Evolutionary conservation across 371 early-diverging fungal genomes (phyloP).

Genomic region (Parasitella parasitica): DNA sequence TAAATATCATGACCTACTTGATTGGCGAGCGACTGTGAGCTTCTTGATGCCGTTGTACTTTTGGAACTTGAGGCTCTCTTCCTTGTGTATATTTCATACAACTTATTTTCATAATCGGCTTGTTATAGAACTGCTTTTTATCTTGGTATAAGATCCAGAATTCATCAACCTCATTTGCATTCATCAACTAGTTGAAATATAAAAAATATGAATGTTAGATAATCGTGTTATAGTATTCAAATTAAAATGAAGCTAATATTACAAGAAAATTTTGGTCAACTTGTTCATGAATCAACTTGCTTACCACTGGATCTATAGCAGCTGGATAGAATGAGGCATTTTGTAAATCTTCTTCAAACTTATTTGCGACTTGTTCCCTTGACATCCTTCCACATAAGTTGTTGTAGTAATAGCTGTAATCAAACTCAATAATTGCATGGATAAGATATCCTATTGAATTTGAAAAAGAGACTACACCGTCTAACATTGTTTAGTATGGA

Average conservation of each 20-base stretch:
- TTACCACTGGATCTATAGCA: neutral
- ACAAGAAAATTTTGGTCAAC: neutral
- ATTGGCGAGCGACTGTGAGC: neutral
- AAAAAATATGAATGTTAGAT: neutral
- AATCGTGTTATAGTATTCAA: neutral
- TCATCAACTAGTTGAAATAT: neutral
- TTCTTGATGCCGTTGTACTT: neutral
- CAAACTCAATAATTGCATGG: neutral
- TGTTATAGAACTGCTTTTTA: conserved; percentile 2
- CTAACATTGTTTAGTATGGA: neutral
- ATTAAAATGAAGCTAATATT: conserved; percentile 2
- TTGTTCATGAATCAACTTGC: neutral
- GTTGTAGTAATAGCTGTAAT: neutral
- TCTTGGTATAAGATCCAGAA: neutral
- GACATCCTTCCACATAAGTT: neutral
- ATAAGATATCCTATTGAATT: conserved; percentile 3
- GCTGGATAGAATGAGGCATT: neutral
- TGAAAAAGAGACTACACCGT: conserved; percentile 1
- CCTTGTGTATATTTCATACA: neutral
- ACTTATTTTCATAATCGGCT: neutral
- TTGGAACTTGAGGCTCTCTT: neutral
- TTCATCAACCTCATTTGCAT: neutral
- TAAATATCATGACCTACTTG: neutral
- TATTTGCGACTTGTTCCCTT: neutral
- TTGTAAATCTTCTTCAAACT: neutral